Percentiles rank a stretch among this genome's conserved stretches.
Evolutionary conservation across 345 rosid species (phyloP).

Genomic region (Cardamine chenopodiifolia): DNA sequence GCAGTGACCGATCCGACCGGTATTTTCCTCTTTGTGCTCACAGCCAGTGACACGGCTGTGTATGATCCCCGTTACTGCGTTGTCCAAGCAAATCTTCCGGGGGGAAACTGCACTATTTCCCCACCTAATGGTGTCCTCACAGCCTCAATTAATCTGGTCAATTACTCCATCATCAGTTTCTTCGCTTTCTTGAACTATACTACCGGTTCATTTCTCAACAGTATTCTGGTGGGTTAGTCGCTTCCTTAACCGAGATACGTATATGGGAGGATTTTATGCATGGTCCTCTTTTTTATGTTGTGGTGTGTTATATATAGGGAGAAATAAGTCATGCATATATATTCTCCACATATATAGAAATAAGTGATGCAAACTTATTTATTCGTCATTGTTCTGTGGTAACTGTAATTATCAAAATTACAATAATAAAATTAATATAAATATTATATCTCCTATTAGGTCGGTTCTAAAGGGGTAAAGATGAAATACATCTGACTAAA

Average conservation of each 20-base stretch:
- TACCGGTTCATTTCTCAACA: neutral
- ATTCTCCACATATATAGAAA: no score
- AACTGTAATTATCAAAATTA: neutral
- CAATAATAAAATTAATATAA: neutral
- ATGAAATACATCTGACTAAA: no score
- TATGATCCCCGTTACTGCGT: neutral
- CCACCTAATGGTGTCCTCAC: neutral
- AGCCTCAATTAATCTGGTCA: neutral
- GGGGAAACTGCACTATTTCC: neutral
- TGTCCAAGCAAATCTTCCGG: neutral
- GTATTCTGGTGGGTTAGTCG: no score
- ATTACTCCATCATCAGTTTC: neutral
- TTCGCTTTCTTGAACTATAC: neutral
- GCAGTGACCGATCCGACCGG: neutral
- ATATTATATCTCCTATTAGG: neutral
- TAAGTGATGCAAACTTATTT: neutral
- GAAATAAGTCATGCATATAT: no score
- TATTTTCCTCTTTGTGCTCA: neutral
- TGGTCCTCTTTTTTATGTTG: neutral
- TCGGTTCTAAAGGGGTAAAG: neutral
- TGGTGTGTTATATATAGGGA: neutral
- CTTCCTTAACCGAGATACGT: neutral
- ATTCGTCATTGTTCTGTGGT: neutral
- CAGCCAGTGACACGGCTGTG: neutral
- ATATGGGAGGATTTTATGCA: no score